Conservation (phyloP, 2,329 filamentous ascomycete species). For the Stagonosporopsis tanaceti region DNA sequence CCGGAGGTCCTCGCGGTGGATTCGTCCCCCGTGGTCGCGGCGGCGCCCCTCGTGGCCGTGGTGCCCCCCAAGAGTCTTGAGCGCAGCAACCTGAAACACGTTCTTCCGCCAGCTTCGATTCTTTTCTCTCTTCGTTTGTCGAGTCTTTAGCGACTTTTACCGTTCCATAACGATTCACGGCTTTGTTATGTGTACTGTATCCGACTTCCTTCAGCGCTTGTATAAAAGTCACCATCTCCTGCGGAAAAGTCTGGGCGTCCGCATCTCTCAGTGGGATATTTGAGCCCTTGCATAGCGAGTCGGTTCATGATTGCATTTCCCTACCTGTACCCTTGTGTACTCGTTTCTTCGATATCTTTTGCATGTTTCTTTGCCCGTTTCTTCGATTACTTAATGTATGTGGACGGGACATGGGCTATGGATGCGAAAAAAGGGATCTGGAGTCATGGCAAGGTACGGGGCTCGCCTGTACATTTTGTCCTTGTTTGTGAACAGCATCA, state of each 20-base stretch:
- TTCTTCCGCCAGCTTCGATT: constrained; percentile 8
- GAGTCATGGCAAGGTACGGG: constrained; percentile 25
- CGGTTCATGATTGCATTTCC: constrained; percentile 44
- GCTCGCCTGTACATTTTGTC: constrained; percentile 24
- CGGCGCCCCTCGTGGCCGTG: constrained; percentile 63
- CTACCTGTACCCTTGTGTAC: constrained; percentile 39
- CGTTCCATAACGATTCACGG: constrained; percentile 47
- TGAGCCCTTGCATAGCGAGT: constrained; percentile 51
- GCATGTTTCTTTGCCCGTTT: constrained; percentile 37
- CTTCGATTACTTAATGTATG: constrained; percentile 38
- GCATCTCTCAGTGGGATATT: constrained; percentile 36
- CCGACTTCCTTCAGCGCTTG: constrained; percentile 43
- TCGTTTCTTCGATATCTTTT: constrained; percentile 34
- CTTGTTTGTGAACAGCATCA: constrained; percentile 28
- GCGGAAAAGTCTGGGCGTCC: constrained; percentile 48
- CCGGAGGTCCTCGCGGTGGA: constrained; percentile 67
- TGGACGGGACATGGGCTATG: constrained; percentile 35
- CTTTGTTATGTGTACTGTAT: constrained; percentile 50
- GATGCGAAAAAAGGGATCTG: constrained; percentile 23
- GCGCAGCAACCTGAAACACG: constrained; percentile 7
- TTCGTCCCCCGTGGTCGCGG: constrained; percentile 76
- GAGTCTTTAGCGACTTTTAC: constrained; percentile 29
- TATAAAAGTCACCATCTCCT: constrained; percentile 49
- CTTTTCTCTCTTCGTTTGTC: constrained; percentile 18
- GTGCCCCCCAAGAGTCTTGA: constrained; percentile 47